Percentiles rank a stretch among this genome's conserved stretches.
These are phyloP conservation scores for Stachybotrys chlorohalonatus DNA, from an alignment of 2,329 filamentous ascomycete genomes.

Conservation along the genomic window DNA sequence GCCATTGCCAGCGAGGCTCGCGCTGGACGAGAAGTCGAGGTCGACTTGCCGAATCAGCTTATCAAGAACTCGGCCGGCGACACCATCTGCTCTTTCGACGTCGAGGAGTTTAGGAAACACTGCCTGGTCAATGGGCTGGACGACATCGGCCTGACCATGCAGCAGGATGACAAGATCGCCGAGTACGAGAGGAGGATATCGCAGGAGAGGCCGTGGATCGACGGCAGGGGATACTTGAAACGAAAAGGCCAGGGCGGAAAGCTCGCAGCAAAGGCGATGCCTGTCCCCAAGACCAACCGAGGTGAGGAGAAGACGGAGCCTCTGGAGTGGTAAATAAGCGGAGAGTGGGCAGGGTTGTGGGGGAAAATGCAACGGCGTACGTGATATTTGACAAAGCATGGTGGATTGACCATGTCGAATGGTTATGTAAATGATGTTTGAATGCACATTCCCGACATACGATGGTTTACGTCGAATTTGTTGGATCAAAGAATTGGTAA, in stretches of 20 bases:
- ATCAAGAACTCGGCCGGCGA: slow-evolving; percentile 70
- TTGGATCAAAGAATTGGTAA: background rate
- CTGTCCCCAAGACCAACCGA: slow-evolving; percentile 81
- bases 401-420: background rate
- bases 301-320: slow-evolving; percentile 79
- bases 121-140: slow-evolving; percentile 90
- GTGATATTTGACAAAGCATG: background rate
- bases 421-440: background rate
- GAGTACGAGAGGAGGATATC: slow-evolving; percentile 74
- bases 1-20: slow-evolving; percentile 68
- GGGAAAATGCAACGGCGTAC: no score
- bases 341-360: background rate
- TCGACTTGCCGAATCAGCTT: slow-evolving; percentile 78
- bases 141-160: slow-evolving; percentile 91
- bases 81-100: slow-evolving; percentile 70
- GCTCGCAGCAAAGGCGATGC: slow-evolving; percentile 49
- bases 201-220: slow-evolving; percentile 78
- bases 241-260: slow-evolving; percentile 44
- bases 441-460: background rate
- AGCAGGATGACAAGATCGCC: slow-evolving; percentile 81
- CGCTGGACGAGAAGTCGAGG: slow-evolving; percentile 75
- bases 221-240: slow-evolving; percentile 74
- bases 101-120: slow-evolving; percentile 91
- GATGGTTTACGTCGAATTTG: background rate
- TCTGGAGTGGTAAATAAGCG: slow-evolving; percentile 64